Evolutionary conservation across 345 rosid genomes (phyloP).

Genomic region (Populus davidiana): DNA sequence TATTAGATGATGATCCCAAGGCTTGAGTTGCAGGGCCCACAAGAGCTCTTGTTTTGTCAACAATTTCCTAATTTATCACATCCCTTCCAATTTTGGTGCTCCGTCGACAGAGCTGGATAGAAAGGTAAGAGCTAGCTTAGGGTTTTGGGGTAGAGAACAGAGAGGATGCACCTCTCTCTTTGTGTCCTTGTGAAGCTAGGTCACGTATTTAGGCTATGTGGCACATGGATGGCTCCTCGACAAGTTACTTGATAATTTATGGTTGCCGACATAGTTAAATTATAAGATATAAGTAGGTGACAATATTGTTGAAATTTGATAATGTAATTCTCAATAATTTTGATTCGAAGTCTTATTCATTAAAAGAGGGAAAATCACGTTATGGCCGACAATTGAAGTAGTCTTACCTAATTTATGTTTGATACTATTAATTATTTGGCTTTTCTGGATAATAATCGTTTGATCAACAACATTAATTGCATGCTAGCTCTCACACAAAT

Average conservation of each 20-base stretch:
- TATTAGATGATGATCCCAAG: too few species aligned
- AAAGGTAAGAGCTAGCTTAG: background rate
- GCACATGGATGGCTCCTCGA: slow-evolving; percentile 21
- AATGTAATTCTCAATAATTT: slow-evolving; percentile 5
- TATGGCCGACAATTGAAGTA: slow-evolving; percentile 11
- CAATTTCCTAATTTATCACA: background rate
- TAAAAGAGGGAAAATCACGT: background rate
- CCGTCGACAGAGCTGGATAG: background rate
- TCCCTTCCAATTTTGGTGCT: background rate
- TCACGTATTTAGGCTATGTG: background rate
- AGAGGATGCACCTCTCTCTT: background rate
- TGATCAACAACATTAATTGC: background rate
- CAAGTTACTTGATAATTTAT: background rate
- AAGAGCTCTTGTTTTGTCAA: background rate
- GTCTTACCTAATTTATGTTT: background rate
- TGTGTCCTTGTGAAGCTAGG: background rate
- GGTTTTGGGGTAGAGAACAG: background rate
- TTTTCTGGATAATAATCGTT: slow-evolving; percentile 4
- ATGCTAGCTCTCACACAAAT: background rate
- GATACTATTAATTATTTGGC: background rate
- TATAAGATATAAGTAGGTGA: slow-evolving; percentile 3
- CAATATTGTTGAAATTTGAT: background rate
- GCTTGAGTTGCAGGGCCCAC: background rate
- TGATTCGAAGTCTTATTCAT: background rate
- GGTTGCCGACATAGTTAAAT: slow-evolving; percentile 37